phyloP scores from a whole-genome alignment of 257 asterid genomes.

The Coffea eugenioides region DNA sequence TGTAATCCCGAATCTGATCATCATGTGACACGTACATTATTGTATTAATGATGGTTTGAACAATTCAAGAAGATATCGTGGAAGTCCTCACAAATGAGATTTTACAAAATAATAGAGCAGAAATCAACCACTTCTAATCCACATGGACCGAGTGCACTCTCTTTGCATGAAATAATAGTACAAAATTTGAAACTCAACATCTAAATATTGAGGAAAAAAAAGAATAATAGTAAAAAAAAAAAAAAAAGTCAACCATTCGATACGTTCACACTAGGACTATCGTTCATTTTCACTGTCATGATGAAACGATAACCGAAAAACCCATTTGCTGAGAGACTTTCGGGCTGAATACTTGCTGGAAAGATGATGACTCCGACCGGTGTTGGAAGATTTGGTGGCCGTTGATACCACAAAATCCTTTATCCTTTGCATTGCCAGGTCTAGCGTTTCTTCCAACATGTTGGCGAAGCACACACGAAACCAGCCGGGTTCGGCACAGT shows the following conservation, averaged over 20 bases:
- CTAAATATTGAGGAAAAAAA: constrained; percentile 31
- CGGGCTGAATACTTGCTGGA: constrained; percentile 38
- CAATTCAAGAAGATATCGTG: constrained; percentile 24
- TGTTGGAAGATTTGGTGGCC: background rate
- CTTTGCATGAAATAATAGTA: constrained; percentile 11
- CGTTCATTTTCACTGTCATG: constrained; percentile 54
- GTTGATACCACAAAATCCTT: constrained; percentile 38
- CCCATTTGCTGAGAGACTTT: constrained; percentile 62
- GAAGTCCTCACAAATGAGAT: constrained; percentile 13
- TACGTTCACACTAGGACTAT: constrained; percentile 26
- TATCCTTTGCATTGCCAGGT: constrained; percentile 57
- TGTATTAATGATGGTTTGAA: background rate
- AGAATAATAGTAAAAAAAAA: no score
- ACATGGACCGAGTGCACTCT: constrained; percentile 68
- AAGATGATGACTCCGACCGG: background rate
- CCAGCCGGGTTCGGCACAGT: constrained; percentile 86
- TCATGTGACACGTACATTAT: background rate
- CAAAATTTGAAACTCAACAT: constrained; percentile 38
- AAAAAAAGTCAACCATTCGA: constrained; percentile 4
- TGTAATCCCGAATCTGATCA: background rate
- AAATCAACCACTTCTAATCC: constrained; percentile 59
- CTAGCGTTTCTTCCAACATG: constrained; percentile 65
- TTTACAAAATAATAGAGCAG: constrained; percentile 21
- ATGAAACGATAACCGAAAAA: constrained; percentile 65
- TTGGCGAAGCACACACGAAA: constrained; percentile 80